These are phyloP conservation scores for Aspergillus piperis DNA, from an alignment of 2,329 filamentous ascomycete genomes.

Conservation along the genomic window DNA sequence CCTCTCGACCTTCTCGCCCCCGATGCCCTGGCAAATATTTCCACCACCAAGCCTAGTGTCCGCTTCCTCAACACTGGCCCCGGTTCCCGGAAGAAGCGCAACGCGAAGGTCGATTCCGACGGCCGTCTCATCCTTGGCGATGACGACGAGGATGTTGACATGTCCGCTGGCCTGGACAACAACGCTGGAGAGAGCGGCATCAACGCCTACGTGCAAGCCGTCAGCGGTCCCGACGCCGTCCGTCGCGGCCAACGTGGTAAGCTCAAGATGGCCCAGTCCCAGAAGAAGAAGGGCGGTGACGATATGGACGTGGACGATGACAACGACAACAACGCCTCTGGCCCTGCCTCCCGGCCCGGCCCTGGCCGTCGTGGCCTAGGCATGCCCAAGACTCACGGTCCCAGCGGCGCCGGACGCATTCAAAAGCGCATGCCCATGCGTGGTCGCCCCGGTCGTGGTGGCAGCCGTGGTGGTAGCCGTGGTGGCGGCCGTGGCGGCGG, in stretches of 20 bases:
- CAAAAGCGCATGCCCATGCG: constrained; percentile 25
- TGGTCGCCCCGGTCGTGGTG: constrained; percentile 13
- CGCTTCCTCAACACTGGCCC: constrained; percentile 45
- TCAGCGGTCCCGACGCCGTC: constrained; percentile 61
- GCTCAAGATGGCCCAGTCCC: constrained; percentile 58
- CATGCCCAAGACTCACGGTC: constrained; percentile 30
- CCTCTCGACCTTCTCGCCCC: constrained; percentile 91
- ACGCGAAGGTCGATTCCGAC: constrained; percentile 47
- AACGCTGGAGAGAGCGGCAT: constrained; percentile 42
- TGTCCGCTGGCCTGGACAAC: constrained; percentile 50
- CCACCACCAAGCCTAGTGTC: constrained; percentile 75
- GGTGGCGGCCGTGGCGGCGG: constrained; percentile 1
- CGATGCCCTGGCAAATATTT: constrained; percentile 87
- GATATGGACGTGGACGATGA: constrained; percentile 46
- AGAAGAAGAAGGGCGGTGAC: constrained; percentile 40
- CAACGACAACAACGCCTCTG: constrained; percentile 24
- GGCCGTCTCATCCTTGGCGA: constrained; percentile 48
- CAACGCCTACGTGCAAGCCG: constrained; percentile 63
- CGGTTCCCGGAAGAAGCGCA: constrained; percentile 41
- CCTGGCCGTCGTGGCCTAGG: constrained; percentile 29
- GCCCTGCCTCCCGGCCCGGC: constrained; percentile 8
- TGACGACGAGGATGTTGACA: constrained; percentile 38
- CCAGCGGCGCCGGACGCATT: constrained; percentile 24
- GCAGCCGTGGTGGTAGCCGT: constrained; percentile 20
- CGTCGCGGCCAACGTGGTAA: constrained; percentile 61